Evolutionary conservation across 2,329 filamentous ascomycete genomes (phyloP), one percentile per base, ranked within the genome.

Genomic region (Colletotrichum ledebouriae): DNA sequence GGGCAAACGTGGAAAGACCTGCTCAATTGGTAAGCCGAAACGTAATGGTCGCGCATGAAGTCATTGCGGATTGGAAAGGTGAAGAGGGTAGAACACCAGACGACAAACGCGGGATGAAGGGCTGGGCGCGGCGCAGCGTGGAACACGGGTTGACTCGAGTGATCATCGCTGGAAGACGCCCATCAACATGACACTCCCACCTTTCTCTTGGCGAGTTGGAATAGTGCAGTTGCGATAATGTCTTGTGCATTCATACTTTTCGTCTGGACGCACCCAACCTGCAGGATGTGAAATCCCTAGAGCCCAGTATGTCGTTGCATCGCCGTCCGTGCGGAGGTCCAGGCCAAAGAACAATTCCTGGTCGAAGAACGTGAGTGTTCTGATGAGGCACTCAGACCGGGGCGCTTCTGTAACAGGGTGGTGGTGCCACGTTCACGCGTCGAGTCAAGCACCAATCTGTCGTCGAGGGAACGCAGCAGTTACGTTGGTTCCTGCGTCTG

Each of bases 391-490:
- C 59, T 53, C 53, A 46, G 60, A 56, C 65, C 47, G 47, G 56
- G 65, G n/a, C 47, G 60, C 17, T 29, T 68, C 44, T 68, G 65
- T 68, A 55, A 59, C 65, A 68, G 39, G 25, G 17, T 39, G 41
- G 57, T 37, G 55, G 46, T 65, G 53, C 49, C 34, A 49, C 20
- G 39, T 68, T 68, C 29, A 59, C 65, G 65, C 55, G 46, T 41
- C 49, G 34, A 55, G 33, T 59, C 55, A 65, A 56, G 47, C 52
- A 41, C 1, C 22, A 20, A n/a, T 4, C 20, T 12, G 7, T 46
- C n/a, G 13, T 46, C 3, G 2, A 1, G 9, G 2, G 37, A 39
- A 12, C 37, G 37, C 25, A 39, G 37, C 12, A 5, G 37, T 13
- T 9, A 12, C 37, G 37, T 39, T 12, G 37, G 3, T 6, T 52